Evolutionary conservation across 768 basidiomycete genomes (phyloP).

Genomic region (Coprinopsis strossmayeri): DNA sequence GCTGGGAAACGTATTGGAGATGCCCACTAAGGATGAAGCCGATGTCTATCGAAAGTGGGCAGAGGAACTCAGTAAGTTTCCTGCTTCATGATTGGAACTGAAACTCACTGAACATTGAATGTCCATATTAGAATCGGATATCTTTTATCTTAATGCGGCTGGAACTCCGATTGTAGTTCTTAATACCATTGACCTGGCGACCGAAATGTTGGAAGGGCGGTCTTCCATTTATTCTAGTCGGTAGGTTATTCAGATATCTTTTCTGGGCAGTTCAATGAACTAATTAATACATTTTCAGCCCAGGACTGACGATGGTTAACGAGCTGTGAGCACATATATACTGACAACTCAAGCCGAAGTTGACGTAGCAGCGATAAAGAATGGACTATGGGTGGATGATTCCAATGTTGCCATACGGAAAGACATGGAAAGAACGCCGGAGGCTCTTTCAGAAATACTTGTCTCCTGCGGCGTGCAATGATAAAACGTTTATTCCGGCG

Average conservation of each 20-base stretch:
- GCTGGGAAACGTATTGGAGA: not conserved
- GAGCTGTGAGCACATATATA: slow-evolving; percentile 3
- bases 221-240: slow-evolving; percentile 10
- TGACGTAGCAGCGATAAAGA: not conserved
- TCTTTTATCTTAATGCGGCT: slow-evolving; percentile 6
- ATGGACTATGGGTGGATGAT: slow-evolving; percentile 14
- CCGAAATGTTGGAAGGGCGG: slow-evolving; percentile 9
- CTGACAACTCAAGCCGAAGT: no score
- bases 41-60: not conserved
- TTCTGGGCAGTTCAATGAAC: no score
- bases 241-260: not conserved
- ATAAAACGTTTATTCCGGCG: slow-evolving; percentile 6
- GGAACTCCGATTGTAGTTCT: slow-evolving; percentile 9
- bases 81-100: not conserved
- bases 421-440: slow-evolving; percentile 18
- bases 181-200: slow-evolving; percentile 7
- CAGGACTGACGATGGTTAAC: not conserved
- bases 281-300: not conserved
- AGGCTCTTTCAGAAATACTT: slow-evolving; percentile 18
- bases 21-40: not conserved
- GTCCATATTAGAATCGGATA: not conserved
- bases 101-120: not conserved
- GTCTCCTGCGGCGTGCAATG: slow-evolving; percentile 1
- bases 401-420: slow-evolving; percentile 15
- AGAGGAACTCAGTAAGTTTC: not conserved